A percentile compares a stretch with the other conserved stretches of the same genome.
Conservation (phyloP, 257 asterid species). For the Nicotiana obtusifolia region DNA sequence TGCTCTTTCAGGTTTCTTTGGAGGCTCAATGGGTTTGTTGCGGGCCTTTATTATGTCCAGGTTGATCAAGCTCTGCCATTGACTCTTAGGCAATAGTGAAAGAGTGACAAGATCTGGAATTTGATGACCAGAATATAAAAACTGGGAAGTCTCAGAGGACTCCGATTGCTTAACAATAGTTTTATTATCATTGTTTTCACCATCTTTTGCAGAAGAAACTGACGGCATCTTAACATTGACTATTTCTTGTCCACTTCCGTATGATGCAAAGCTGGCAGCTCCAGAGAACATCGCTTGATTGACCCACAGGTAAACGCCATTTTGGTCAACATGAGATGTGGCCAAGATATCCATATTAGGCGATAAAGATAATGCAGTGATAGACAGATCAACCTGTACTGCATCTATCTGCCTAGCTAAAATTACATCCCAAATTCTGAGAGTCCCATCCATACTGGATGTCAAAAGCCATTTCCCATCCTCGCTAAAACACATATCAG, state of each 20-base stretch:
- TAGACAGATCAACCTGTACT: constrained; percentile 61
- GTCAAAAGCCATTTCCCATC: constrained; percentile 94
- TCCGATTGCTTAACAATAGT: constrained; percentile 21
- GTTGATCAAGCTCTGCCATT: constrained; percentile 95
- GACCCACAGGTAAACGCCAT: constrained; percentile 87
- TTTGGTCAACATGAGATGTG: constrained; percentile 80
- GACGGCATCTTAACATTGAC: constrained; percentile 59
- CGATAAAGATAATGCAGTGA: constrained; percentile 75
- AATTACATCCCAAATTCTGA: constrained; percentile 87
- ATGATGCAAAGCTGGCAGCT: constrained; percentile 35
- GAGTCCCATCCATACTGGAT: constrained; percentile 92
- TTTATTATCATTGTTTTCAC: constrained; percentile 32
- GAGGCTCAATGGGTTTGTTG: constrained; percentile 94
- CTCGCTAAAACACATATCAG: constrained; percentile 82
- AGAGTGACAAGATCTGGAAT: constrained; percentile 82
- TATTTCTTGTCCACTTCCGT: constrained; percentile 69
- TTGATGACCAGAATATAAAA: constrained; percentile 35
- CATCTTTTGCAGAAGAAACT: constrained; percentile 39
- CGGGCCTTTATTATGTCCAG: constrained; percentile 80
- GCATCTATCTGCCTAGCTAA: constrained; percentile 85
- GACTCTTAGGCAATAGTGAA: constrained; percentile 80
- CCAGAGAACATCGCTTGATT: constrained; percentile 87
- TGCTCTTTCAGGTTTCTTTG: constrained; percentile 88
- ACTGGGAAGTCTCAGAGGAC: constrained; percentile 26
- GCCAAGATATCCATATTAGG: constrained; percentile 91